phyloP scores from a whole-genome alignment of 2,329 filamentous ascomycete genomes.

The Simplicillium aogashimaense region DNA sequence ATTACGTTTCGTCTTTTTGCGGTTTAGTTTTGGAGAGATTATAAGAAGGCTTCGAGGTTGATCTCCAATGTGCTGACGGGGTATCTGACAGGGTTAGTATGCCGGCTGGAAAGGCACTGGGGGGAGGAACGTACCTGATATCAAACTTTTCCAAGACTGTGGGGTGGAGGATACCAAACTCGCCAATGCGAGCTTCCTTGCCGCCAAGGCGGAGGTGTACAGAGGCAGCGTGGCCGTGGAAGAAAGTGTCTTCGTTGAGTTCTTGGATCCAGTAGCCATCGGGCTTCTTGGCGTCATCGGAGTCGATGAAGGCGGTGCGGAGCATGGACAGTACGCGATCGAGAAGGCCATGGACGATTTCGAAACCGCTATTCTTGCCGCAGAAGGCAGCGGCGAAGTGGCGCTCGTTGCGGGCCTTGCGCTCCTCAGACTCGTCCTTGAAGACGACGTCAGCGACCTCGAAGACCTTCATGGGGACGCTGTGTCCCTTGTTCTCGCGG shows the following conservation, averaged over 20 bases:
- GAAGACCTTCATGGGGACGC: conserved; percentile 83
- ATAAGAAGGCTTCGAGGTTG: conserved; percentile 90
- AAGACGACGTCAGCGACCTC: conserved; percentile 86
- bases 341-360: conserved; percentile 86
- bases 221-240: conserved; percentile 78
- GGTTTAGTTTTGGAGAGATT: conserved; percentile 15
- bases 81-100: conserved; percentile 42
- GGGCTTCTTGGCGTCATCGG: conserved; percentile 45
- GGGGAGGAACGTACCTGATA: conserved; percentile 48
- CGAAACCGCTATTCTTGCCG: conserved; percentile 89
- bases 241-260: conserved; percentile 83
- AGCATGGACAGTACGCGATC: conserved; percentile 92
- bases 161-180: conserved; percentile 91
- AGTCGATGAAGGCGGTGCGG: conserved; percentile 66
- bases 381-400: conserved; percentile 96
- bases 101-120: too few species aligned
- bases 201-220: conserved; percentile 68
- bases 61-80: conserved; percentile 91
- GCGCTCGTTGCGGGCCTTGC: conserved; percentile 83
- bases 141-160: conserved; percentile 90
- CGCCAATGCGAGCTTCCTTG: conserved; percentile 69
- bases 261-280: conserved; percentile 93
- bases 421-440: conserved; percentile 74
- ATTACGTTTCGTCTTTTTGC: conserved; percentile 6
- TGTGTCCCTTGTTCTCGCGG: conserved; percentile 83